Evolutionary conservation across 2,329 filamentous ascomycete genomes (phyloP).

Genomic region (Nothopassalora personata): DNA sequence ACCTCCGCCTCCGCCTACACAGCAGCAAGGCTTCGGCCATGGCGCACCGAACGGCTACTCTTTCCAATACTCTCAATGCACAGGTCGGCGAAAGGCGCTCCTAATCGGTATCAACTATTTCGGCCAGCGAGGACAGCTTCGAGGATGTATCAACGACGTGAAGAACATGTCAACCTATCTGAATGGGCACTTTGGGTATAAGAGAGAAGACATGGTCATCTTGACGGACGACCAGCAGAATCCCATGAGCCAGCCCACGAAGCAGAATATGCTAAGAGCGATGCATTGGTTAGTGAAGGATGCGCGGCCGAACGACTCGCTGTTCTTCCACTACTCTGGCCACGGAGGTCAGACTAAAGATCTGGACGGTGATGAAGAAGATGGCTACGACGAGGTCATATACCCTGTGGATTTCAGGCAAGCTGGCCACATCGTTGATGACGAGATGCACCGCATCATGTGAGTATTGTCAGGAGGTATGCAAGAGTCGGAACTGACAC

Average conservation of each 20-base stretch:
- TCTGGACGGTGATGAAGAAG: constrained; percentile 72
- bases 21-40: constrained; percentile 63
- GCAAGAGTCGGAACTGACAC: constrained; percentile 14
- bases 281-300: constrained; percentile 99
- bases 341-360: constrained; percentile 80
- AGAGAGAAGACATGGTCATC: constrained; percentile 93
- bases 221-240: constrained; percentile 96
- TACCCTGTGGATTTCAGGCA: constrained; percentile 77
- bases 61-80: constrained; percentile 90
- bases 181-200: constrained; percentile 84
- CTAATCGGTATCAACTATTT: constrained; percentile 98
- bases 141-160: constrained; percentile 95
- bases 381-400: constrained; percentile 78
- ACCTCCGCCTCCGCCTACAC: constrained; percentile 32
- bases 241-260: constrained; percentile 93
- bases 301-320: constrained; percentile 81
- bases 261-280: constrained; percentile 86
- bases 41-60: constrained; percentile 75
- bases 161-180: constrained; percentile 94
- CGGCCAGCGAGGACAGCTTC: constrained; percentile 79
- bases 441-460: constrained; percentile 76
- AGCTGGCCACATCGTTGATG: constrained; percentile 75
- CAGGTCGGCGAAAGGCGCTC: constrained; percentile 79
- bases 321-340: constrained; percentile 96
- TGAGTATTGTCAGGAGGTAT: constrained; percentile 17